Base-by-base conservation (phyloP, 495 filamentous ascomycete species). In the Penicillium steckii region DNA sequence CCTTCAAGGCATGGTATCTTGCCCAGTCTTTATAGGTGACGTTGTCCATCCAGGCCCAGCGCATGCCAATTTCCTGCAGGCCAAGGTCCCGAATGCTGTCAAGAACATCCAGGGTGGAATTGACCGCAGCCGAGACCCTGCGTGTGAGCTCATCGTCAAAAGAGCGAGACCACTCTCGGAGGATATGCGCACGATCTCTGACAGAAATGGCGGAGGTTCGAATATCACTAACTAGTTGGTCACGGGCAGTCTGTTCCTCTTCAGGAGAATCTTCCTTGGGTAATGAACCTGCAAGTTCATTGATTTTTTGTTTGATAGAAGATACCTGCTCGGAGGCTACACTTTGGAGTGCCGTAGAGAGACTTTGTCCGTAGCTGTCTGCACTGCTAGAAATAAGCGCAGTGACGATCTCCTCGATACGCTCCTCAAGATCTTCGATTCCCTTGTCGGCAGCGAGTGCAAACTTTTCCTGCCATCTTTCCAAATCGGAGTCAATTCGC, bases 1-100 rank as follows among this genome's bases (percentile, higher is more conserved):
- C 81, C 72, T 89, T 95, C 50, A 97, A 75, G 22, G 85, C 77
- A 61, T 96, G 88, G 64, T 96, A 97, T 60, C 88, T 89, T 23
- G 82, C 81, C 95, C 95, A 99, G 65, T 97, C 91, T 60, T 94
- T 92, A 76, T 97, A 96, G 5, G 91, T 92, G 52, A 99, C 83
- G 30, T 87, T 87, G 46, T 97, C 93, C 80, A 90, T 95, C 87
- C 89, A 95, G 1, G 92, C 91, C 92, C 95, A 99, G 52, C 94
- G 89, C 82, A 95, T 92, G 33, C 95, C 95, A 47, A 99, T 89
- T 62, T 96, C 93, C 62, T 96, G 91, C 7, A 99, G 77, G 2
- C 91, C 91, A 7, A 96, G 77, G 56, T 97, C 91, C 18, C 89
- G 82, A 49, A 96, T 91, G 46, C 81, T 79, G 56, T 94, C 89